Evolutionary conservation across 2,329 filamentous ascomycete genomes (phyloP).

Genomic region (Aspergillus ibericus): DNA sequence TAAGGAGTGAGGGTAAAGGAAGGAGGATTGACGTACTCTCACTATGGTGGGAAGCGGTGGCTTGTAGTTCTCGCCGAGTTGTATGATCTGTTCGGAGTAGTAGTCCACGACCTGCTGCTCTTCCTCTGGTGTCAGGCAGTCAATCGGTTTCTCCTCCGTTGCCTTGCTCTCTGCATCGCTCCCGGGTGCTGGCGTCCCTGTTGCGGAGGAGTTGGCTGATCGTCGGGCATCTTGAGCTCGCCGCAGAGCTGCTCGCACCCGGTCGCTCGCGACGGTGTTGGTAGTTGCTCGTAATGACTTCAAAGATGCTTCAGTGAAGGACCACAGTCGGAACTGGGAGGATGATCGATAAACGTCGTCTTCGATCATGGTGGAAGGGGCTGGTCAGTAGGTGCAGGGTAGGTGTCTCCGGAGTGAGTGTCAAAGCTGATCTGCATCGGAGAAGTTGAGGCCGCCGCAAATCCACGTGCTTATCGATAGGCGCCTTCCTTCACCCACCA

Average conservation of each 20-base stretch:
- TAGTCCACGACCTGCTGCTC: slow-evolving; percentile 79
- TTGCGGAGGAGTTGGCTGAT: slow-evolving; percentile 33
- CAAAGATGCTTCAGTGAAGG: slow-evolving; percentile 75
- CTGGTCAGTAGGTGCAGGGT: not conserved
- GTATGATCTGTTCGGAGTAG: slow-evolving; percentile 65
- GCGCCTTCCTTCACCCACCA: not conserved
- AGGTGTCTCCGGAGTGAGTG: not conserved
- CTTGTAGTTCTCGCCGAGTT: slow-evolving; percentile 60
- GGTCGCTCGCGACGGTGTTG: slow-evolving; percentile 74
- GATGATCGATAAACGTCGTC: slow-evolving; percentile 88
- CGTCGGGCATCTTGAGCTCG: slow-evolving; percentile 42
- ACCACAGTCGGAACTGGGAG: slow-evolving; percentile 90
- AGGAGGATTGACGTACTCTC: slow-evolving; percentile 47
- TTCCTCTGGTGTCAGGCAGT: slow-evolving; percentile 79
- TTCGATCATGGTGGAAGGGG: slow-evolving; percentile 66
- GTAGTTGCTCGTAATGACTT: slow-evolving; percentile 72
- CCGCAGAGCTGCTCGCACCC: slow-evolving; percentile 59
- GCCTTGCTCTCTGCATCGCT: slow-evolving; percentile 35
- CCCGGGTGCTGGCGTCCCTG: slow-evolving; percentile 30
- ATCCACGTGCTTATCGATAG: slow-evolving; percentile 28
- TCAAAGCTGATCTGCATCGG: slow-evolving; percentile 5
- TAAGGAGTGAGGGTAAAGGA: not conserved
- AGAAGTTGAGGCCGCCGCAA: slow-evolving; percentile 6
- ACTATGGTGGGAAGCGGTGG: slow-evolving; percentile 59
- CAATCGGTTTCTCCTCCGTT: slow-evolving; percentile 53